Percentiles rank a stretch among this genome's conserved stretches.
Conservation (phyloP, 1,284 basidiomycete species). For the Cryptococcus neoformans region DNA sequence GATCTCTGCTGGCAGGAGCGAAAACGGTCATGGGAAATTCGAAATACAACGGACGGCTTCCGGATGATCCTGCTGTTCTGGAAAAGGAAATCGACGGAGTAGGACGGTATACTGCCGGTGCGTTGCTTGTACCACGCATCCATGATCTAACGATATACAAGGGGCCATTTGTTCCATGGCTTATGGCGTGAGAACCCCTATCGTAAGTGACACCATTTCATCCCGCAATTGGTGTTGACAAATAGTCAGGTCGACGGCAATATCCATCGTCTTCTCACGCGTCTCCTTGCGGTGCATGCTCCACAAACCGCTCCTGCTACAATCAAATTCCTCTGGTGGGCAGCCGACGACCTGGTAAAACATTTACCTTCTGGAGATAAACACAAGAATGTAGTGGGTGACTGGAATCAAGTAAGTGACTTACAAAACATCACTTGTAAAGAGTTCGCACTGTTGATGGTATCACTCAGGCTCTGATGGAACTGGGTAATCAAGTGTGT, state of each 20-base stretch:
- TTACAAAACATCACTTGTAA: background rate
- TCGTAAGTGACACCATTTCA: conserved; percentile 57
- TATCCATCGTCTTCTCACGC: conserved; percentile 75
- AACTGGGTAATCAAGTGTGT: conserved; percentile 83
- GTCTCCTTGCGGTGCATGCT: conserved; percentile 76
- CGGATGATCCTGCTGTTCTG: conserved; percentile 73
- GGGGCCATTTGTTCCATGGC: conserved; percentile 89
- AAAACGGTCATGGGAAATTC: conserved; percentile 68
- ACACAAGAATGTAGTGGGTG: conserved; percentile 56
- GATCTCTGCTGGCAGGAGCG: conserved; percentile 71
- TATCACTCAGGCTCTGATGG: conserved; percentile 42
- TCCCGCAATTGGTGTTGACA: background rate
- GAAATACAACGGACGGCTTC: conserved; percentile 57
- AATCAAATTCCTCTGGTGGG: conserved; percentile 76
- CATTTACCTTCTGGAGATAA: conserved; percentile 41
- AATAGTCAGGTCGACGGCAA: conserved; percentile 77
- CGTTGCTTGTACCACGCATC: background rate
- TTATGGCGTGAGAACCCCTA: conserved; percentile 75
- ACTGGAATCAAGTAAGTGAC: conserved; percentile 69
- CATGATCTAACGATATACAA: conserved; percentile 32
- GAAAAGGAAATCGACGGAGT: conserved; percentile 84
- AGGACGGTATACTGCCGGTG: conserved; percentile 74
- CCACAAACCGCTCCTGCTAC: conserved; percentile 73
- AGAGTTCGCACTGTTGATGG: too few relatives aligned
- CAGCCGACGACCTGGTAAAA: conserved; percentile 66